Percentiles rank a stretch among this genome's conserved stretches.
These are phyloP conservation scores for Starmerella vaccinii DNA, from an alignment of 805 yeast species.

Conservation along the genomic window DNA sequence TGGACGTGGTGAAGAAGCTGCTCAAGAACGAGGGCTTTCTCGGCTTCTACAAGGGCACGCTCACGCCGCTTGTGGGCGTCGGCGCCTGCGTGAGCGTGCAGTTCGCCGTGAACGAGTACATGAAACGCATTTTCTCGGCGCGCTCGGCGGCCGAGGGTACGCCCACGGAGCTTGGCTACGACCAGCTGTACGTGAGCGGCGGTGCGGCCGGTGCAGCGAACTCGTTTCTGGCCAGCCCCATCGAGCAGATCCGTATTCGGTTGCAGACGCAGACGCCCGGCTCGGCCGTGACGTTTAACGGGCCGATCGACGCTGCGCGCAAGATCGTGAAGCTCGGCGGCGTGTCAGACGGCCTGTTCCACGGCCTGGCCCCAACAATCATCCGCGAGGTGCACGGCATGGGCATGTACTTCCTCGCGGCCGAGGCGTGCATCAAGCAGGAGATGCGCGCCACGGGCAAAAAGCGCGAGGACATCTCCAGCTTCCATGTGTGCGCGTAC, in stretches of 20 bases:
- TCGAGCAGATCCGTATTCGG: slow-evolving; percentile 89
- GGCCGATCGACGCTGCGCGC: slow-evolving; percentile 63
- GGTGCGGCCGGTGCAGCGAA: slow-evolving; percentile 88
- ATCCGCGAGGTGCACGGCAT: slow-evolving; percentile 78
- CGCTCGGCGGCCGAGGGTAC: slow-evolving; percentile 22
- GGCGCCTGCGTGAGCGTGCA: slow-evolving; percentile 97
- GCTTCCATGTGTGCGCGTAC: slow-evolving; percentile 72
- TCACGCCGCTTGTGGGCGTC: slow-evolving; percentile 87
- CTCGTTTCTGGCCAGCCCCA: slow-evolving; percentile 81
- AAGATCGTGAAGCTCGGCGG: slow-evolving; percentile 51
- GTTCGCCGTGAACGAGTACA: slow-evolving; percentile 86
- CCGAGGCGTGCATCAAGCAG: slow-evolving; percentile 72
- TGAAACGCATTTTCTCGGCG: slow-evolving; percentile 65
- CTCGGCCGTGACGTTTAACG: slow-evolving; percentile 43
- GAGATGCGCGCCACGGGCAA: slow-evolving; percentile 43
- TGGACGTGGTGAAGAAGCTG: slow-evolving; percentile 65
- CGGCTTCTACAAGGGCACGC: slow-evolving; percentile 88
- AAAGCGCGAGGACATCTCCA: slow-evolving; percentile 65
- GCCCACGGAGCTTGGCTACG: slow-evolving; percentile 33
- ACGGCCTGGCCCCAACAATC: slow-evolving; percentile 76
- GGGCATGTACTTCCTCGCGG: slow-evolving; percentile 77
- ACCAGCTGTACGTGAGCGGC: slow-evolving; percentile 75
- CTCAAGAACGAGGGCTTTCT: slow-evolving; percentile 67
- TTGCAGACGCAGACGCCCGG: slow-evolving; percentile 71
- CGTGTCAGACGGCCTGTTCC: slow-evolving; percentile 47